Base-by-base conservation (phyloP, 257 asterid genomes). In the Petunia secreta region DNA sequence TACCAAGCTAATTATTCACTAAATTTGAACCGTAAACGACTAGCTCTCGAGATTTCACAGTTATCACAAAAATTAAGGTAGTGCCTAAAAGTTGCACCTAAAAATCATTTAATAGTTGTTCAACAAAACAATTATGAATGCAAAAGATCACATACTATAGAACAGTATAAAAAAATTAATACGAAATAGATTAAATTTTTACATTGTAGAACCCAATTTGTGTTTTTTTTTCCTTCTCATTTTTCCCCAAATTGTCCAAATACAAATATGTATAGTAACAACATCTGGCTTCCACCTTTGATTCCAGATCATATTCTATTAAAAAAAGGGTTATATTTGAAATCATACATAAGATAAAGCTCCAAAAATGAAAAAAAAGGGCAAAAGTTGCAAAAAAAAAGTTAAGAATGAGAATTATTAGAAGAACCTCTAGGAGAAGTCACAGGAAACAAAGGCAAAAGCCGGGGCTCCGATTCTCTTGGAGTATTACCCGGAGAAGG, bases 401-500 rank as follows among this genome's bases (percentile, higher is more conserved):
- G 9, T 88, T 90, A 91, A 57, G 92, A 90, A 85, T 80, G 75
- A 64, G 86, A 83, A 68, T 86, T 34, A 52, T 86, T 34, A 52
- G 88, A 63, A 63, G 97, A 87, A 80, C 86, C 92, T 84, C 93
- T 87, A 36, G 97, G 99, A 15, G 97, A 95, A 34, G 96, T 87
- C 8, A 91, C 91, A 54, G 99, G 98, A 78, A 95, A 95, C 77
- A 95, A 75, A 7, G 98, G 97, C 64, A 93, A 76, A 1, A 95
- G 90, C 10, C 93, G 95, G 82, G 97, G 99, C 92, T 92, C 97
- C 62, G 95, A 82, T n/a, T 90, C 98, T 74, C 92, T 87, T 58
- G 97, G 97, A 8, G 98, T 93, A 80, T 34, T 89, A 82, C 90
- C 89, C 80, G 97, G 99, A 62, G 98, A 93, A 8, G 97, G 96